Percentiles rank a stretch among this genome's conserved stretches.
phyloP scores from a whole-genome alignment of 441 rosid genomes.

The Cnidoscolus chayamansa region DNA sequence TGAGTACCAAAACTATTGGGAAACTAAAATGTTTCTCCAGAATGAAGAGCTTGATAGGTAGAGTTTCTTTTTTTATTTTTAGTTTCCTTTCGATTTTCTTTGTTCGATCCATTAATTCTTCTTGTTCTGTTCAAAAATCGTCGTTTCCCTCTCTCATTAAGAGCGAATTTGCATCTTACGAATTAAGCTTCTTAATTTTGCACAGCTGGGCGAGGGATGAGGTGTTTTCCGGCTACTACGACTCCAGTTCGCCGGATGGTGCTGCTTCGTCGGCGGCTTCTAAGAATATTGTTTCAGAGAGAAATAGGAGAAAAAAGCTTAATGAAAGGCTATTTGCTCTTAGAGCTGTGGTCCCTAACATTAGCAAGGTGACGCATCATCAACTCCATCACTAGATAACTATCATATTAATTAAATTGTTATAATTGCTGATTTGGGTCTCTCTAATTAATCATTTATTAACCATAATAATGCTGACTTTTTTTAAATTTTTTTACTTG shows the following conservation, averaged over 20 bases:
- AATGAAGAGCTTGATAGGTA: constrained; percentile 76
- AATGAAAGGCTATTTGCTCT: constrained; percentile 83
- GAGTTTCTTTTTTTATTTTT: not conserved
- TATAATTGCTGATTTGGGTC: not conserved
- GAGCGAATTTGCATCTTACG: not conserved
- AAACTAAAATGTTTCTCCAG: constrained; percentile 54
- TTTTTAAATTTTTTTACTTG: not conserved
- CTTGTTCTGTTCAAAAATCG: not conserved
- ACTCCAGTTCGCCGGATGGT: constrained; percentile 82
- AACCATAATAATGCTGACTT: not conserved
- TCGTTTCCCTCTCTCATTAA: not conserved
- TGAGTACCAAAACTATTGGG: constrained; percentile 63
- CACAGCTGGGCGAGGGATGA: constrained; percentile 79
- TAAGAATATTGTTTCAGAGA: constrained; percentile 73
- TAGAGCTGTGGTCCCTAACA: constrained; percentile 87
- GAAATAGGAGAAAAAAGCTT: constrained; percentile 79
- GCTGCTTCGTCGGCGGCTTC: constrained; percentile 62
- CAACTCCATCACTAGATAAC: not conserved
- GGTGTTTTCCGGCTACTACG: constrained; percentile 65
- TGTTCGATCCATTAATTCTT: not conserved
- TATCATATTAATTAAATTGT: not conserved
- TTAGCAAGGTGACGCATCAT: constrained; percentile 58
- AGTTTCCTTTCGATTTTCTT: not conserved
- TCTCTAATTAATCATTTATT: not conserved
- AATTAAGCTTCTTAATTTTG: not conserved